These are phyloP conservation scores for Cystofilobasidium macerans DNA, from an alignment of 768 basidiomycete genomes.

Conservation along the genomic window DNA sequence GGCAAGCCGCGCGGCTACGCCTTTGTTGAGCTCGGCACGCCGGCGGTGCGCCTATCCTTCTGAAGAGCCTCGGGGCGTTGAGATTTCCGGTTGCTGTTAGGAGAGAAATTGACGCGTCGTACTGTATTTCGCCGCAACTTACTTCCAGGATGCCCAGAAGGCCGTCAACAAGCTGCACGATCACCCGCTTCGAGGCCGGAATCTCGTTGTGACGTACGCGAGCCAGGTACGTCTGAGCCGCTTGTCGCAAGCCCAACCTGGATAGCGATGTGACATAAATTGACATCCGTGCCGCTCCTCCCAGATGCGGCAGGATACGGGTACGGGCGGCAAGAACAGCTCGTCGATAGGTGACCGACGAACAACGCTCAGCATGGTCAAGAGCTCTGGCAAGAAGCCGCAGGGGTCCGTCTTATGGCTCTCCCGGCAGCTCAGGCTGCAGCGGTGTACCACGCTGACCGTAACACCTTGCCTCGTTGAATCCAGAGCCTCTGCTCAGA, in stretches of 20 bases:
- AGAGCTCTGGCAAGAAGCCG: slow-evolving; percentile 42
- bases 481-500: slow-evolving; percentile 68
- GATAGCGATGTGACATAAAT: background rate
- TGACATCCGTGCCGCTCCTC: too few species aligned
- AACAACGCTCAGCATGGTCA: slow-evolving; percentile 78
- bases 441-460: too few species aligned
- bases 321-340: slow-evolving; percentile 29
- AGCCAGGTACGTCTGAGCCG: slow-evolving; percentile 59
- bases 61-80: too few species aligned
- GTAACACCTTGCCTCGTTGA: background rate
- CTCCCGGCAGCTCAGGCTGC: too few species aligned
- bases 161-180: slow-evolving; percentile 64
- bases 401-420: slow-evolving; percentile 42
- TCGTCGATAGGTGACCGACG: slow-evolving; percentile 42
- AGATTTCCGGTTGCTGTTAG: too few species aligned
- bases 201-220: slow-evolving; percentile 80
- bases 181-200: slow-evolving; percentile 73
- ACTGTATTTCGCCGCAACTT: background rate
- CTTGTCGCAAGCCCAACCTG: background rate
- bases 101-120: background rate
- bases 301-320: slow-evolving; percentile 22
- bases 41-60: slow-evolving; percentile 52
- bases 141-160: slow-evolving; percentile 64
- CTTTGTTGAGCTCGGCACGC: slow-evolving; percentile 70
- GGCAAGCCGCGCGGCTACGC: slow-evolving; percentile 94